Evolutionary conservation across 768 basidiomycete species (phyloP), one percentile per base, ranked within the genome.

Genomic region (Calocera cornea): DNA sequence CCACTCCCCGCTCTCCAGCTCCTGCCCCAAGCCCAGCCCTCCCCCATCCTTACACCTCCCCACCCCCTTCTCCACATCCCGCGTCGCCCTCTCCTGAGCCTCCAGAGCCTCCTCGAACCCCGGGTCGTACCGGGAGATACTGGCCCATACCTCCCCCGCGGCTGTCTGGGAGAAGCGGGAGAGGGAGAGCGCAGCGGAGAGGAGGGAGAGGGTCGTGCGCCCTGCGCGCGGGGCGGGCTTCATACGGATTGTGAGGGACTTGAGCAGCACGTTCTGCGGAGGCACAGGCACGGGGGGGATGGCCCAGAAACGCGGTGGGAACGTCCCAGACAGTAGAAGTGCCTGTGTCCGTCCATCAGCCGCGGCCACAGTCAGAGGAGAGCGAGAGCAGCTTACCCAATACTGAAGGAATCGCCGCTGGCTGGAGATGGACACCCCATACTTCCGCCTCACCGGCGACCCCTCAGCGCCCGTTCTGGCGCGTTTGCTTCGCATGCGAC

Each of bases 61-160:
- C 76, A 82, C 78, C 27, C 66, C 63, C 10, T 72, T 70, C 63
- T 76, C 73, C 67, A 77, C 77, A 10, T 44, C 34, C 12, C 84
- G 79, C 5, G 86, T 86, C 67, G 78, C 76, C 65, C 73, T 73
- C 75, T 91, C 88, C 83, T 84, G 86, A 60, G 75, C 75, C 72
- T 88, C 85, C 14, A 93, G 78, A 49, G 80, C 76, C 2, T 83
- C 81, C 2, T 90, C 83, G 40, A 92, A 80, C 0, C 75, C 78
- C 70, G 93, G 89, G 69, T 87, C 85, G 73, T 95, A 95, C 66
- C 90, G 80, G n/a, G 89, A 86, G 14, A 94, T 77, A 22, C 88
- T 90, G 1, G 80, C 86, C 89, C 87, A 91, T 8, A 86, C 76
- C 38, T 81, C 79, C 38, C 79, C 78, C 70, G 75, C 71, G 65